Base-by-base conservation (phyloP, 2,329 filamentous ascomycete species). In the Juglanconis juglandina region DNA sequence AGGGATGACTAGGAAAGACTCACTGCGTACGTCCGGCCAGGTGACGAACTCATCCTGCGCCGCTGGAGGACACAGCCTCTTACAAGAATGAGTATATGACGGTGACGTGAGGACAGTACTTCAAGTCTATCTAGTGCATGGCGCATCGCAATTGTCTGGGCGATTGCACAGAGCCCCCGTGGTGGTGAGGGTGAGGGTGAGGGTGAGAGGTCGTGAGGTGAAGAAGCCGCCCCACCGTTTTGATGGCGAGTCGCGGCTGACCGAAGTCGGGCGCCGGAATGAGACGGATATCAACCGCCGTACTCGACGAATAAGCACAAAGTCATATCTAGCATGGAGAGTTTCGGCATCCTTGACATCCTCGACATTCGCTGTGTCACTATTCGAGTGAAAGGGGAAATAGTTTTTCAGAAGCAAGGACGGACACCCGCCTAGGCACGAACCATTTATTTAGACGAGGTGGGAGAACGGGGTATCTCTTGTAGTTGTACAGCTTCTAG, bases 11-110 rank as follows among this genome's bases (percentile, higher is more conserved):
- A 3, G 2, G 17, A 4, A 3, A 5, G 42, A 63, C 61, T 63
- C 47, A 63, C 61, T 37, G 59, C 61, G 32, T 63, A 63, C 37
- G 61, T 55, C 32, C 61, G 42, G n/a, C 46, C 47, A 37, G 54
- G 33, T 53, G 58, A 24, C 33, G 41, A 60, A 46, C 61, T 61
- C 61, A 63, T 63, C 8, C 44, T 63, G 61, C 47, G 39, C 30
- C 44, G 39, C 9, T 24, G 47, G 24, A 34, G 54, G 5, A 30
- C 11, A 17, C 32, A 30, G 17, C 13, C 41, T 39, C 47, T 50
- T 53, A 32, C 10, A 6, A 52, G 39, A 46, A 52, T 24, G n/a
- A 30, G 47, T 39, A 35, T n/a, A 6, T 35, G 13, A 47, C 33
- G n/a, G 42, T 33, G 46, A 59, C 8, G n/a, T 30, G 46, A 41